Evolutionary conservation across 106 monocot genomes (phyloP), one percentile per base, ranked within the genome.

Genomic region (Narthecium ossifragum): DNA sequence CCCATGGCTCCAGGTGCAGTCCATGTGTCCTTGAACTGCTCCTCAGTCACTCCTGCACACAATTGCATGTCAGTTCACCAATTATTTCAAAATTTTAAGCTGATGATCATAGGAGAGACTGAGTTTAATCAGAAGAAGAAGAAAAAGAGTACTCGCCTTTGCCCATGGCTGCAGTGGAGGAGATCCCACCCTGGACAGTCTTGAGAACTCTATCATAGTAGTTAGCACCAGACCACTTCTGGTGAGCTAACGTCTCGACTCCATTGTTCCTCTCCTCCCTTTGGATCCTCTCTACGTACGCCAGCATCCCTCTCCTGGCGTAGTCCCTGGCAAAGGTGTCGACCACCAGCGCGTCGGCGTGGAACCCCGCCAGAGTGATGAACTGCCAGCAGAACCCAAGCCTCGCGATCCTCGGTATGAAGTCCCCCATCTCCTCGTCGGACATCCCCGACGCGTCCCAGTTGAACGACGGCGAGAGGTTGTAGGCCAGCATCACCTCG

Each of bases 111-210:
- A n/a, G 11, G 52, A 47, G 51, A 25, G 11, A 46, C 31, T 11
- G 14, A 31, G n/a, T n/a, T 3, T 38, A 22, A 18, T 0, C 1
- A 0, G 11, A 26, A 14, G 6, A 71, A 23, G 23, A 34, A 12
- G 22, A 37, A 7, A 27, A 45, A 41, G 10, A 18, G 27, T 5
- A 27, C 68, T 67, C 67, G 57, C 93, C 93, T 89, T 85, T 89
- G 64, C 82, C 93, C 93, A 93, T 93, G 71, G 88, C 93, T 5
- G 93, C 88, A 23, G 93, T 93, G 27, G 93, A 93, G 32, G 88
- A 82, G 55, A 93, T 89, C 22, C 93, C 93, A 22, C 93, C 93
- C 70, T 93, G 93, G 24, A 93, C 88, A 14, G 93, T 89, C 85
- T 72, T 93, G 24, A 89, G 80, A 31, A 81, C 75, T 66, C 70